Evolutionary conservation across 2,329 filamentous ascomycete species (phyloP), one percentile per base, ranked within the genome.

Genomic region (Sarocladium oryzae): DNA sequence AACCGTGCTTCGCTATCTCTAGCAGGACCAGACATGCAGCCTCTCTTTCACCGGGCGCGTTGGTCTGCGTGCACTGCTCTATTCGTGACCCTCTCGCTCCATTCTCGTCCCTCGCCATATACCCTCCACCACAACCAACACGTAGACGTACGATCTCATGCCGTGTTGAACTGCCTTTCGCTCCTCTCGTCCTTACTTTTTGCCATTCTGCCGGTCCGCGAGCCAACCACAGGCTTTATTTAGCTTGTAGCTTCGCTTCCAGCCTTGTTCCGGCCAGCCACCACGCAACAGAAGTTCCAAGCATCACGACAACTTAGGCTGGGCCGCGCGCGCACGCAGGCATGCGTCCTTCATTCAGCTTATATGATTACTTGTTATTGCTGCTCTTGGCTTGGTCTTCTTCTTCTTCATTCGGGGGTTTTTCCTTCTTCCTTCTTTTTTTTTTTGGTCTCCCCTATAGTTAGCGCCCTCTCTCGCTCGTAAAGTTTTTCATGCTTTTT

Each of bases 71-170:
- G n/a, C n/a, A n/a, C n/a, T n/a, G n/a, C n/a, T n/a, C n/a, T n/a
- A n/a, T n/a, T n/a, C n/a, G n/a, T n/a, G 3, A 4, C 3, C 23
- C 21, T 24, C 13, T 43, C 21, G 9, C 21, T 28, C 9, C 23
- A 8, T 43, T 26, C 40, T 16, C 13, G 40, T 30, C 40, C 40
- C n/a, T 21, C n/a, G 24, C 24, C 21, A 48, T 48, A 48, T 48
- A 48, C 43, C 43, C 43, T 48, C 43, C 43, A 28, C 11, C 21
- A 23, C 40, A 43, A 23, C 23, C 37, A 43, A 28, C 40, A 26
- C 20, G 20, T 20, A 43, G 9, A 28, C 20, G n/a, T 15, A 15
- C 9, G 21, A 28, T 43, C 11, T 23, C 40, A 26, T 43, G 40
- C 40, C 40, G 40, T 26, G 40, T n/a, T n/a, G 40, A 26, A 20